Conservation (phyloP, 768 basidiomycete genomes). For the Chalciporus sphaerocephalus region DNA sequence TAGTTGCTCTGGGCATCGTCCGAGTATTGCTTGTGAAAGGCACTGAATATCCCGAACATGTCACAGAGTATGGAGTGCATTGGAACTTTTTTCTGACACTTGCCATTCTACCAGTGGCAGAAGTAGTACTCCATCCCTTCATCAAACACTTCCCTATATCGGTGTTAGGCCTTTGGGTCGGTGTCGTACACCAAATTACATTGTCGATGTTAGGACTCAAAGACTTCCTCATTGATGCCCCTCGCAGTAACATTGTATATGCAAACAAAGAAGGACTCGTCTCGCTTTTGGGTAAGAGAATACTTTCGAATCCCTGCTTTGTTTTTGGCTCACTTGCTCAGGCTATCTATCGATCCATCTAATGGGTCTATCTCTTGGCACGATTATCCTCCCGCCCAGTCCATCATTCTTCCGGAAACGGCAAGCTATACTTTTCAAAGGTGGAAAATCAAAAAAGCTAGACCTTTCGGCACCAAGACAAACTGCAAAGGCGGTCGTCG, state of each 20-base stretch:
- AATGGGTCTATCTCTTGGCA: constrained; percentile 78
- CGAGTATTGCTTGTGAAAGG: constrained; percentile 87
- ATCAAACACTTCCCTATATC: constrained; percentile 55
- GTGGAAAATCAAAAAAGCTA: not conserved
- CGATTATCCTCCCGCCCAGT: constrained; percentile 72
- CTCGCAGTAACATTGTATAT: constrained; percentile 59
- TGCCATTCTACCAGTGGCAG: constrained; percentile 70
- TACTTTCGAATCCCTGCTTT: not conserved
- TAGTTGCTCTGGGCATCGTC: constrained; percentile 69
- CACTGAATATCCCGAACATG: constrained; percentile 93
- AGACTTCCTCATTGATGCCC: constrained; percentile 59
- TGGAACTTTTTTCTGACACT: constrained; percentile 99
- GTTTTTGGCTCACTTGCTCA: constrained; percentile 21
- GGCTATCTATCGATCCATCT: constrained; percentile 91
- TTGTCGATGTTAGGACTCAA: constrained; percentile 56
- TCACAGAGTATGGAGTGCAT: constrained; percentile 92
- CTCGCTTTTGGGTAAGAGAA: constrained; percentile 61
- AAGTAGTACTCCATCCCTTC: constrained; percentile 65
- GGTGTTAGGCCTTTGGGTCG: constrained; percentile 57
- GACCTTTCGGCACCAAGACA: constrained; percentile 43
- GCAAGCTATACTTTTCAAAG: constrained; percentile 25
- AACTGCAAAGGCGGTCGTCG: constrained; percentile 68
- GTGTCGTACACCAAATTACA: constrained; percentile 63
- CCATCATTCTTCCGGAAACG: constrained; percentile 67
- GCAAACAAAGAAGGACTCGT: constrained; percentile 92